Conservation (phyloP, 2,329 filamentous ascomycete species). For the Rasamsonia emersonii region DNA sequence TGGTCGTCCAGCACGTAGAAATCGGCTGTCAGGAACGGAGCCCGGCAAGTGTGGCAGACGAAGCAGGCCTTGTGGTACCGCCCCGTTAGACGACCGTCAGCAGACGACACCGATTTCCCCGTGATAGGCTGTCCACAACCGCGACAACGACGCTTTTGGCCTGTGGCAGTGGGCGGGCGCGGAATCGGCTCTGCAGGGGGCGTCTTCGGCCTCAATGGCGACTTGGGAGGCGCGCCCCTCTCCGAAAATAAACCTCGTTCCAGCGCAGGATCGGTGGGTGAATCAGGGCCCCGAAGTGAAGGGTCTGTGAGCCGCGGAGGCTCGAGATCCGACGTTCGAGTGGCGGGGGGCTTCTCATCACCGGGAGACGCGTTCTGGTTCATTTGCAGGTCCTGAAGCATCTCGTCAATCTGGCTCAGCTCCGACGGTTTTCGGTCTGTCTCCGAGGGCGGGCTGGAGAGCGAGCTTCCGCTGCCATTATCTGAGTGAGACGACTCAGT, state of each 20-base stretch:
- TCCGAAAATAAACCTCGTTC: conserved; percentile 27
- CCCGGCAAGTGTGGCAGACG: conserved; percentile 73
- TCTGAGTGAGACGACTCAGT: conserved; percentile 54
- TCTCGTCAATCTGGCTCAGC: conserved; percentile 38
- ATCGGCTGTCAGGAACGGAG: conserved; percentile 75
- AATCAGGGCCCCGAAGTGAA: conserved; percentile 31
- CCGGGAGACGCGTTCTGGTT: conserved; percentile 24
- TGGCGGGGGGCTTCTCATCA: conserved; percentile 2
- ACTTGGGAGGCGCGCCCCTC: conserved; percentile 8
- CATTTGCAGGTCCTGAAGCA: conserved; percentile 49
- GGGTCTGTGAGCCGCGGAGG: conserved; percentile 23
- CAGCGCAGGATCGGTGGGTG: conserved; percentile 41
- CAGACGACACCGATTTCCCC: conserved; percentile 88
- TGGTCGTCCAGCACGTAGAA: conserved; percentile 86
- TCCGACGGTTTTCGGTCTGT: conserved; percentile 22
- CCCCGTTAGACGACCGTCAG: conserved; percentile 82
- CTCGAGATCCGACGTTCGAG: conserved; percentile 9
- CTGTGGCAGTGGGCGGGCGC: conserved; percentile 33
- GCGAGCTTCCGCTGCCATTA: conserved; percentile 53
- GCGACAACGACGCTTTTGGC: conserved; percentile 67
- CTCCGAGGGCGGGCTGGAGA: conserved; percentile 48
- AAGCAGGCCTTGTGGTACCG: conserved; percentile 95
- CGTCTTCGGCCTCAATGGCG: conserved; percentile 11
- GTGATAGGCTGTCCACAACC: conserved; percentile 70
- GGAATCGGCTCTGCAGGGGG: conserved; percentile 19